phyloP scores from a whole-genome alignment of 495 filamentous ascomycete genomes.

The Venustampulla echinocandica region DNA sequence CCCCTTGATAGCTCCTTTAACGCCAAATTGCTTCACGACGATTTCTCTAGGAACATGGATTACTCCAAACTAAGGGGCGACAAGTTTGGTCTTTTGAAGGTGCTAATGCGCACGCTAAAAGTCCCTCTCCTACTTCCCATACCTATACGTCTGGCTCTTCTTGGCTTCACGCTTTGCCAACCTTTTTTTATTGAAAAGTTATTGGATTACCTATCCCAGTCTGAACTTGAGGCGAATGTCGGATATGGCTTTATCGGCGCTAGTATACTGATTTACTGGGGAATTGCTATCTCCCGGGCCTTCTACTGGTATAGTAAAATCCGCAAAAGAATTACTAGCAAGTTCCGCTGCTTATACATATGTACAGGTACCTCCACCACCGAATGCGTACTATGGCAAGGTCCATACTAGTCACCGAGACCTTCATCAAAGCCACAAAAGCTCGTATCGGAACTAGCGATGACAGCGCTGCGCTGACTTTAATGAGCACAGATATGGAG shows the following conservation, averaged over 20 bases:
- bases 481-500: conserved; percentile 23
- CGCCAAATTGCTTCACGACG: conserved; percentile 30
- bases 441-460: conserved; percentile 31
- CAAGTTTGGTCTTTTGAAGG: conserved; percentile 15
- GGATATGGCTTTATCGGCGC: conserved; percentile 57
- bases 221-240: conserved; percentile 22
- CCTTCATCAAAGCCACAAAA: conserved; percentile 42
- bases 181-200: conserved; percentile 53
- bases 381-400: conserved; percentile 38
- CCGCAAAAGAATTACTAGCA: too few species aligned
- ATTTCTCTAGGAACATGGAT: conserved; percentile 17
- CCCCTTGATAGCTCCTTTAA: conserved; percentile 36
- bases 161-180: conserved; percentile 52
- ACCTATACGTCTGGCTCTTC: conserved; percentile 33
- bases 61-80: conserved; percentile 6
- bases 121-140: not conserved
- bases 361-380: conserved; percentile 18
- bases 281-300: conserved; percentile 37
- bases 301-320: too few species aligned
- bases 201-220: conserved; percentile 43
- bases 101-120: conserved; percentile 2
- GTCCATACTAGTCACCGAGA: conserved; percentile 42
- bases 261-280: conserved; percentile 48
- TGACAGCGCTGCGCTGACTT: conserved; percentile 18
- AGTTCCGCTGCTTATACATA: not conserved